These are phyloP conservation scores for Teunomyces gatunensis DNA, from an alignment of 805 yeast species.

Conservation along the genomic window DNA sequence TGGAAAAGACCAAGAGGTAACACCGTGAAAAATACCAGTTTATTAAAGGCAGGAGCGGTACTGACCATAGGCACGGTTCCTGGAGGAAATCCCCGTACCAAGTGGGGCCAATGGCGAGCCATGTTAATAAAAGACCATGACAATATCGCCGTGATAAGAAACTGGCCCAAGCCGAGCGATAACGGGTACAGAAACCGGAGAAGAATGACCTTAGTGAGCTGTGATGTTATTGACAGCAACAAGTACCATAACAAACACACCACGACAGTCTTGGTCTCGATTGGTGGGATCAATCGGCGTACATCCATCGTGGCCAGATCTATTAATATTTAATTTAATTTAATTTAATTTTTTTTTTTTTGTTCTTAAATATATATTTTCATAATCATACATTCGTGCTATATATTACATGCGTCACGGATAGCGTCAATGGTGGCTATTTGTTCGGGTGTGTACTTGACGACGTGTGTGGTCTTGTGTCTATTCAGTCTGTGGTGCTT, in stretches of 20 bases:
- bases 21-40: slow-evolving; percentile 42
- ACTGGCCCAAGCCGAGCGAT: slow-evolving; percentile 64
- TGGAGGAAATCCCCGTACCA: slow-evolving; percentile 43
- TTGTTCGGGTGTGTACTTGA: not conserved
- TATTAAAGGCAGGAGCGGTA: slow-evolving; percentile 19
- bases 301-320: slow-evolving; percentile 2
- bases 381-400: not conserved
- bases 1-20: slow-evolving; percentile 67
- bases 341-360: not conserved
- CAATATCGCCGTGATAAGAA: slow-evolving; percentile 47
- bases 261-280: slow-evolving; percentile 35
- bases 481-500: not conserved
- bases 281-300: slow-evolving; percentile 22
- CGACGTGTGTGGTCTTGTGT: not conserved
- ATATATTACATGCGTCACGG: not conserved
- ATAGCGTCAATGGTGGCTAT: not conserved
- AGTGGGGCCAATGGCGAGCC: slow-evolving; percentile 27
- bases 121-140: slow-evolving; percentile 38
- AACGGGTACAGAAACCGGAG: slow-evolving; percentile 58
- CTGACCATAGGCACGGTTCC: slow-evolving; percentile 51
- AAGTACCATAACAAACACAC: slow-evolving; percentile 60
- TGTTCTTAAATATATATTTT: not conserved
- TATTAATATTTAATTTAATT: not conserved
- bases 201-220: slow-evolving; percentile 56
- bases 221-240: slow-evolving; percentile 63